Conservation (phyloP, 768 basidiomycete genomes). For the Lyophyllum semitale region DNA sequence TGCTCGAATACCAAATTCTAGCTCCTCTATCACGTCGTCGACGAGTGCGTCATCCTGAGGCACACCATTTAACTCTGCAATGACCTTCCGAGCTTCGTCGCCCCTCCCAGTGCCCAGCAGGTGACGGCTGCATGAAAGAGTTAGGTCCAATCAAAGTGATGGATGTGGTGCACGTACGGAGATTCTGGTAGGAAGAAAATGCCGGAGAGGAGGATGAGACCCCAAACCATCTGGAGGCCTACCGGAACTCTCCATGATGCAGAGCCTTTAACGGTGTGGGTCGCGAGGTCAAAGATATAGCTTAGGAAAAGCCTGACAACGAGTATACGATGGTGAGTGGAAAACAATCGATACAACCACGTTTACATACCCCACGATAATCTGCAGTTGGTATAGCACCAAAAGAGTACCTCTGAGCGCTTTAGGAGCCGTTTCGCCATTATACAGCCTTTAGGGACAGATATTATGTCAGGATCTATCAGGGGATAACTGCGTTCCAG, state of each 20-base stretch:
- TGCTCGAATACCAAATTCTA: constrained; percentile 62
- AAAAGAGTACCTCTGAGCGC: constrained; percentile 69
- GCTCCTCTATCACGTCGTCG: constrained; percentile 60
- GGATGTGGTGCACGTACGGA: constrained; percentile 47
- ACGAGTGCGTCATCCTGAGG: constrained; percentile 59
- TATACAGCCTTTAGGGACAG: constrained; percentile 51
- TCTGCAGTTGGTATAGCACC: constrained; percentile 77
- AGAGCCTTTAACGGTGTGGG: constrained; percentile 52
- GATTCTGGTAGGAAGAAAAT: constrained; percentile 81
- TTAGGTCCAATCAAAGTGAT: background rate
- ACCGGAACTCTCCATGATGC: constrained; percentile 77
- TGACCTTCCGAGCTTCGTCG: constrained; percentile 59
- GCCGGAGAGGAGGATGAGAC: constrained; percentile 63
- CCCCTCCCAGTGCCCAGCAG: constrained; percentile 58
- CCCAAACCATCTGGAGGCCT: constrained; percentile 75
- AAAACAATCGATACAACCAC: background rate
- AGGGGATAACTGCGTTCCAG: constrained; percentile 6
- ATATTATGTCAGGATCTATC: constrained; percentile 23
- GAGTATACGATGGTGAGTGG: background rate
- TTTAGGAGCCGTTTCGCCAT: constrained; percentile 79
- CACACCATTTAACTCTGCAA: constrained; percentile 69
- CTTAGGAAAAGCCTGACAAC: constrained; percentile 64
- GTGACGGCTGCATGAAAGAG: constrained; percentile 53
- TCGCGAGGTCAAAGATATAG: constrained; percentile 70
- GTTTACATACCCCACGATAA: constrained; percentile 61